Conservation (phyloP, 805 yeast species). For the Saccharomycopsis fermentans region DNA sequence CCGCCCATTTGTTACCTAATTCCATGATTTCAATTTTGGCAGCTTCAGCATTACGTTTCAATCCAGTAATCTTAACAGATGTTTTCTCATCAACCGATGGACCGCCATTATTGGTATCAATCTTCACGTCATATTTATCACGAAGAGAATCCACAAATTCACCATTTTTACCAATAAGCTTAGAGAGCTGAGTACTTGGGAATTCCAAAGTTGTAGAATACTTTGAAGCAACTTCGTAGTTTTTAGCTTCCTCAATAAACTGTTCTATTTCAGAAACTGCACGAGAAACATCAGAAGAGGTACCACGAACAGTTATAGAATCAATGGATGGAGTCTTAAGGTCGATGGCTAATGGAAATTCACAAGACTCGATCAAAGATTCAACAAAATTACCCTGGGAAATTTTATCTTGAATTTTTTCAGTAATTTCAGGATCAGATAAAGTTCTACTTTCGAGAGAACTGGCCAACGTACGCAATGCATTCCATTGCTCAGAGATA, state of each 20-base stretch:
- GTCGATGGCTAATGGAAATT: slow-evolving; percentile 34
- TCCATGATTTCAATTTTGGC: slow-evolving; percentile 50
- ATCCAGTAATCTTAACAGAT: slow-evolving; percentile 58
- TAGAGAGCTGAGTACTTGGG: slow-evolving; percentile 59
- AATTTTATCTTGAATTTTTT: background rate
- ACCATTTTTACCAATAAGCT: slow-evolving; percentile 88
- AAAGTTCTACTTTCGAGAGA: slow-evolving; percentile 43
- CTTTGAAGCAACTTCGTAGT: slow-evolving; percentile 36
- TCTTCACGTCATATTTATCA: slow-evolving; percentile 62
- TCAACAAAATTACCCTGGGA: slow-evolving; percentile 10
- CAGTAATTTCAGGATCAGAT: slow-evolving; percentile 13
- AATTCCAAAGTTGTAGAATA: slow-evolving; percentile 41
- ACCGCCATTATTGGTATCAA: slow-evolving; percentile 58
- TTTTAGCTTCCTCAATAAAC: slow-evolving; percentile 46
- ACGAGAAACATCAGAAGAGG: slow-evolving; percentile 46
- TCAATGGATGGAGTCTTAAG: slow-evolving; percentile 41
- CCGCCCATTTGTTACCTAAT: slow-evolving; percentile 69
- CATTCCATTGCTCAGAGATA: slow-evolving; percentile 45
- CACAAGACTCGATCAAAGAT: slow-evolving; percentile 27
- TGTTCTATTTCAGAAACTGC: slow-evolving; percentile 43
- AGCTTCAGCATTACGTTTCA: slow-evolving; percentile 66
- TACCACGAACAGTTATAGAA: slow-evolving; percentile 61
- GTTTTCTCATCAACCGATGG: slow-evolving; percentile 29
- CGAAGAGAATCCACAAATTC: slow-evolving; percentile 55
- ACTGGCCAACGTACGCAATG: slow-evolving; percentile 48